Evolutionary conservation across 257 asterid species (phyloP).

Genomic region (Jasminum sambac): DNA sequence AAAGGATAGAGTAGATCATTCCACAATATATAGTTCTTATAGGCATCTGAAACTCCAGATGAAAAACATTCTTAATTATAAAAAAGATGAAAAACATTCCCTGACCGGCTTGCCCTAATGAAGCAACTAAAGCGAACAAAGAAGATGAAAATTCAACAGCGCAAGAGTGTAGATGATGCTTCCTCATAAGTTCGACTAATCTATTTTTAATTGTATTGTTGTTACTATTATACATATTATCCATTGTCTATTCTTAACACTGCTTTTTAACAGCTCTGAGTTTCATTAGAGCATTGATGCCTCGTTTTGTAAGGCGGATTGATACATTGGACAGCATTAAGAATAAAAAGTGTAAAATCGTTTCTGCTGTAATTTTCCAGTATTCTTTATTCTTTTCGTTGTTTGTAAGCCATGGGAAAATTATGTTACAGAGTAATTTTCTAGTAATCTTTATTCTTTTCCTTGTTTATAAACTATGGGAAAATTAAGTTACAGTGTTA

Average conservation of each 20-base stretch:
- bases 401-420: too few relatives aligned
- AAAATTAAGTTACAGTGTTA: too few relatives aligned
- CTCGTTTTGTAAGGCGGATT: too few relatives aligned
- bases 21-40: conserved; percentile 1
- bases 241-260: too few relatives aligned
- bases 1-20: conserved; percentile 12
- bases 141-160: conserved; percentile 46
- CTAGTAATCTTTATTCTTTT: too few relatives aligned
- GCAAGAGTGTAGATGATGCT: conserved; percentile 28
- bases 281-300: not conserved
- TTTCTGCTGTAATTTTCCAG: not conserved
- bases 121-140: conserved; percentile 72
- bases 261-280: too few relatives aligned
- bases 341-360: not conserved
- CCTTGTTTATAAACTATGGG: too few relatives aligned
- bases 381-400: too few relatives aligned
- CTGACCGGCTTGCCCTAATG: conserved; percentile 56
- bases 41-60: not conserved
- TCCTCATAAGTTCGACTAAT: conserved; percentile 21
- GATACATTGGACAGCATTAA: not conserved
- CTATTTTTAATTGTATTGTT: not conserved
- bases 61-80: not conserved
- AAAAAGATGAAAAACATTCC: conserved; percentile 16
- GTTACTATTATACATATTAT: too few relatives aligned
- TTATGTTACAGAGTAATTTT: too few relatives aligned